These are phyloP conservation scores for Coccomyxa subellipsoidea DNA, from an alignment of 163 green algal species.

Conservation along the genomic window DNA sequence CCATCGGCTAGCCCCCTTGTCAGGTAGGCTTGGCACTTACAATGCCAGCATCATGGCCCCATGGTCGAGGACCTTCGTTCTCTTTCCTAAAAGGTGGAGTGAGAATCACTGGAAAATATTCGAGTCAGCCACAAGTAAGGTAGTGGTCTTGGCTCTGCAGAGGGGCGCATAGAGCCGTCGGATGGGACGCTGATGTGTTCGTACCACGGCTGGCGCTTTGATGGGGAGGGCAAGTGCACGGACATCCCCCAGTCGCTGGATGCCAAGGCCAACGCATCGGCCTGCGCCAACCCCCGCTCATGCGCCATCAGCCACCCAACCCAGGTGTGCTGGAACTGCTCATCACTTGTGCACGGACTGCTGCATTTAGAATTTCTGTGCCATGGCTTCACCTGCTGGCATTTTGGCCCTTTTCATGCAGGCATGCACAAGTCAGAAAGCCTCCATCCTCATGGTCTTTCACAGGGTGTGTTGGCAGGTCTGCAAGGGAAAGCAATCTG, in stretches of 20 bases:
- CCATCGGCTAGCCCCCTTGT: slow-evolving; percentile 35
- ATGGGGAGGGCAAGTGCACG: slow-evolving; percentile 39
- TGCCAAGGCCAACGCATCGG: slow-evolving; percentile 7
- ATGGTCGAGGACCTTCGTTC: background rate
- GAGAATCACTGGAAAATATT: too few relatives aligned
- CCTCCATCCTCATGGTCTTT: too few relatives aligned
- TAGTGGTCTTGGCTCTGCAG: background rate
- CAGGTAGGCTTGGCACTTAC: slow-evolving; percentile 19
- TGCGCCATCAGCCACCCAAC: slow-evolving; percentile 39
- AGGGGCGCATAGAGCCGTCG: slow-evolving; percentile 27
- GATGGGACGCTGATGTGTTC: slow-evolving; percentile 36
- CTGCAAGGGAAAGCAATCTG: too few relatives aligned
- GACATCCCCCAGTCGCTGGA: slow-evolving; percentile 52
- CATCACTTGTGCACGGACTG: background rate
- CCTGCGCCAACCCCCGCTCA: slow-evolving; percentile 36
- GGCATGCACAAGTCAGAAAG: background rate
- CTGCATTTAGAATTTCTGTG: background rate
- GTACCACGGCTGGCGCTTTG: slow-evolving; percentile 55
- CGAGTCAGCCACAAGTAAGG: too few relatives aligned
- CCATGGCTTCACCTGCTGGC: background rate
- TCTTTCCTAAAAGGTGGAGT: too few relatives aligned
- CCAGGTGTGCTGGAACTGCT: background rate
- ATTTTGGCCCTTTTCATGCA: background rate
- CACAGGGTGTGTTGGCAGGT: too few relatives aligned
- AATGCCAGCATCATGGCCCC: slow-evolving; percentile 39